Conservation (phyloP, 2,329 filamentous ascomycete genomes). For the Endothia cerciana region DNA sequence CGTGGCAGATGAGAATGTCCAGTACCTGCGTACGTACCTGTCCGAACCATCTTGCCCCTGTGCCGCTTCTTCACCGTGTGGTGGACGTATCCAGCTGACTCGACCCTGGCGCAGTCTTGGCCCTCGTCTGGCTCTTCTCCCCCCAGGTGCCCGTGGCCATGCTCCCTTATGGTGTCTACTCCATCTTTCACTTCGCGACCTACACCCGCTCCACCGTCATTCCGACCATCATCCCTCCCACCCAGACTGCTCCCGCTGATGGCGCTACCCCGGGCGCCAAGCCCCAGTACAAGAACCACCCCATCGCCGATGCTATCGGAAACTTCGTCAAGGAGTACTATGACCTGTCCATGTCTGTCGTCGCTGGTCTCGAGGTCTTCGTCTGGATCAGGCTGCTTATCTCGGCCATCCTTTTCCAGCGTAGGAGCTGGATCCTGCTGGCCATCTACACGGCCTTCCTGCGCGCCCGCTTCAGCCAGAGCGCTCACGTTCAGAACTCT, state of each 20-base stretch:
- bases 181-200: conserved; percentile 96
- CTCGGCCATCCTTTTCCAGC: conserved; percentile 84
- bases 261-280: conserved; percentile 61
- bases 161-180: conserved; percentile 95
- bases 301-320: conserved; percentile 81
- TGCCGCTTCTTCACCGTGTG: background rate
- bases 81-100: conserved; percentile 28
- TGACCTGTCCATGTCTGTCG: conserved; percentile 91
- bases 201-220: conserved; percentile 94
- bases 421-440: conserved; percentile 87
- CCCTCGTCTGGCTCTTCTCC: conserved; percentile 90
- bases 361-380: conserved; percentile 83
- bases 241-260: conserved; percentile 55
- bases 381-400: conserved; percentile 84
- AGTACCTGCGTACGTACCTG: conserved; percentile 80
- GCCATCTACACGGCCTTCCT: conserved; percentile 89
- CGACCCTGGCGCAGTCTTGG: conserved; percentile 68
- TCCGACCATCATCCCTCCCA: conserved; percentile 77
- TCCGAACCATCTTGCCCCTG: background rate
- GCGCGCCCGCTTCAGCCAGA: conserved; percentile 87
- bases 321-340: conserved; percentile 98
- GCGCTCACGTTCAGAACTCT: conserved; percentile 85
- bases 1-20: conserved; percentile 90
- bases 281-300: conserved; percentile 57
- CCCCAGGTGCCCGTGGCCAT: conserved; percentile 89